Conservation (phyloP, 805 yeast species). For the Wickerhamiella alocasiicola region DNA sequence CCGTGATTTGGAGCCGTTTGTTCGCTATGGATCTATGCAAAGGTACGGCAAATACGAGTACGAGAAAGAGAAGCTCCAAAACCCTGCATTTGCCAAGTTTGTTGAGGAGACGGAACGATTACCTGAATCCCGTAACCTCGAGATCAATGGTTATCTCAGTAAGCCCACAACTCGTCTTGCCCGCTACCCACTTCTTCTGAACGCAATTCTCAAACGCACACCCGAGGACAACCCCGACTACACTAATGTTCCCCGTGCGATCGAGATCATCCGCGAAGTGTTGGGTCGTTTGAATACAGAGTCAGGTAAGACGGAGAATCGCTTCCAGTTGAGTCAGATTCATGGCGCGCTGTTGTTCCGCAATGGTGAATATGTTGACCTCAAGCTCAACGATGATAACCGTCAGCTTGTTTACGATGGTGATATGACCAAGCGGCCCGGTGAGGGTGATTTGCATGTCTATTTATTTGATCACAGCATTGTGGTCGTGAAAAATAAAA, state of each 20-base stretch:
- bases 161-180: slow-evolving; percentile 96
- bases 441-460: slow-evolving; percentile 68
- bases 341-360: slow-evolving; percentile 73
- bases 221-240: slow-evolving; percentile 63
- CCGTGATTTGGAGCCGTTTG: slow-evolving; percentile 82
- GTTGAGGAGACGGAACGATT: slow-evolving; percentile 80
- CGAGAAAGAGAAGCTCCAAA: slow-evolving; percentile 83
- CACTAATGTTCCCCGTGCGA: slow-evolving; percentile 55
- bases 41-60: slow-evolving; percentile 91
- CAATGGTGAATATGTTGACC: slow-evolving; percentile 72
- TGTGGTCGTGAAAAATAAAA: slow-evolving; percentile 74
- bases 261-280: slow-evolving; percentile 60
- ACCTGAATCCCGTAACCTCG: slow-evolving; percentile 78
- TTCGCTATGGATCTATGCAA: slow-evolving; percentile 86
- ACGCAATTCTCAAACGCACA: slow-evolving; percentile 73
- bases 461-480: slow-evolving; percentile 82
- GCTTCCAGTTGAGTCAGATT: slow-evolving; percentile 76
- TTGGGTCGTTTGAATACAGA: slow-evolving; percentile 71
- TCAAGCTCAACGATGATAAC: slow-evolving; percentile 71
- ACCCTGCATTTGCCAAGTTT: slow-evolving; percentile 84
- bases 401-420: slow-evolving; percentile 72
- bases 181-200: slow-evolving; percentile 73
- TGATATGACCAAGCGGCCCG: slow-evolving; percentile 57
- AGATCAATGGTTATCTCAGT: slow-evolving; percentile 82
- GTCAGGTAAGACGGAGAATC: slow-evolving; percentile 86